Conservation (phyloP, 2,329 filamentous ascomycete genomes). For the Claviceps cyperi region DNA sequence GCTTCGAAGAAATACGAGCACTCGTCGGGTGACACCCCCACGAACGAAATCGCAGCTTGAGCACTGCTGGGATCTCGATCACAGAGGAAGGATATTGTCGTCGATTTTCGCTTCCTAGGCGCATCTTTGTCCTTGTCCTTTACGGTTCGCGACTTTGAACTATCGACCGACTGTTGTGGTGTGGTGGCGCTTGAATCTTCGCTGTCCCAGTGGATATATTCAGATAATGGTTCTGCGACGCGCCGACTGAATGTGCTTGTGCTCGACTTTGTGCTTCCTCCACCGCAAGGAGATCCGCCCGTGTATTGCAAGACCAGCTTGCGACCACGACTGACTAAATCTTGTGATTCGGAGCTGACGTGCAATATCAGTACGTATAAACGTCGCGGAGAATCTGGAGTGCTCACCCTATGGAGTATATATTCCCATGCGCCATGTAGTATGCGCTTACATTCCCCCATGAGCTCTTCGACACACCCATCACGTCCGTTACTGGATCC, state of each 20-base stretch:
- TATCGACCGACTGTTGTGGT: neutral
- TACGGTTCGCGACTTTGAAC: too few species aligned
- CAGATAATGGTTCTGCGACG: neutral
- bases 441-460: conserved; percentile 70
- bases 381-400: conserved; percentile 4
- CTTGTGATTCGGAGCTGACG: conserved; percentile 31
- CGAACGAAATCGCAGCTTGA: conserved; percentile 63
- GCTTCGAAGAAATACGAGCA: conserved; percentile 96
- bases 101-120: conserved; percentile 49
- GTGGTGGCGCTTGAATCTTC: neutral
- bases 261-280: conserved; percentile 27
- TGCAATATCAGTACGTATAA: neutral
- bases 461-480: conserved; percentile 44
- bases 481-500: conserved; percentile 45
- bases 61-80: conserved; percentile 62
- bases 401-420: conserved; percentile 60
- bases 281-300: conserved; percentile 62
- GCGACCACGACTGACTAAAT: conserved; percentile 46
- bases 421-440: conserved; percentile 50
- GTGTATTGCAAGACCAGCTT: conserved; percentile 68
- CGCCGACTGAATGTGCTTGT: conserved; percentile 6
- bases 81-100: conserved; percentile 86
- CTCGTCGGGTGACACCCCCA: conserved; percentile 69
- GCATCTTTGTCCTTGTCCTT: conserved; percentile 5
- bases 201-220: neutral